Conservation (phyloP, 164 flowering plant genomes). For the Santalum album region DNA sequence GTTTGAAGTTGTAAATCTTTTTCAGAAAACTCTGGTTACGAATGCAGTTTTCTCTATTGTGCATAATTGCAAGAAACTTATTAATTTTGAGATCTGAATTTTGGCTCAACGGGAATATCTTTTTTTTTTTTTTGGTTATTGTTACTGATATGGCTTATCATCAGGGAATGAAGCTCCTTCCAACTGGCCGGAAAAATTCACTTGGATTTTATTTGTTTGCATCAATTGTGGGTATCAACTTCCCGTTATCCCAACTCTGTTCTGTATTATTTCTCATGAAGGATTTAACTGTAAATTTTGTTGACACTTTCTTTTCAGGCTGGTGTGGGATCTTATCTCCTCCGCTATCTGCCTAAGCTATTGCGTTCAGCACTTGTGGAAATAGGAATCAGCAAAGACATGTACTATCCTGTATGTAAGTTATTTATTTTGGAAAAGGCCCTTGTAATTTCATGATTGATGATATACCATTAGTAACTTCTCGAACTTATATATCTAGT, state of each 20-base stretch:
- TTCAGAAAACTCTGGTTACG: no score
- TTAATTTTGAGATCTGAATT: no score
- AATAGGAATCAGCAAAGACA: conserved; percentile 73
- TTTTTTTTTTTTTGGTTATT: neutral
- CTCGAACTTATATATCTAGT: no score
- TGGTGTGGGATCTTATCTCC: conserved; percentile 72
- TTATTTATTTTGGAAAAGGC: no score
- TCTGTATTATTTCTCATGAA: neutral
- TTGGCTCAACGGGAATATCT: no score
- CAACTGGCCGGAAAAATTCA: conserved; percentile 74
- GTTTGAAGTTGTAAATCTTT: neutral
- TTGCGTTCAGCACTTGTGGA: conserved; percentile 41
- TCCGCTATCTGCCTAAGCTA: conserved; percentile 50
- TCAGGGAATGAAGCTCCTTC: conserved; percentile 98
- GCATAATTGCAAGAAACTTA: no score
- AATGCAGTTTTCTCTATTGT: no score
- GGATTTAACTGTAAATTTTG: neutral
- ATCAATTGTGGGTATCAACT: conserved; percentile 43
- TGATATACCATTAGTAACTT: no score
- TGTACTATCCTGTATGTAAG: conserved; percentile 91
- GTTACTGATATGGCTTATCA: conserved; percentile 8
- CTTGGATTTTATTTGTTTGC: conserved; percentile 68
- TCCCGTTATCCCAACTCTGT: neutral
- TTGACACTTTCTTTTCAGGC: conserved; percentile 37
- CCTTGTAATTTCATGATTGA: no score